Base-by-base conservation (phyloP, 345 rosid genomes). In the Carallia pectinifolia region DNA sequence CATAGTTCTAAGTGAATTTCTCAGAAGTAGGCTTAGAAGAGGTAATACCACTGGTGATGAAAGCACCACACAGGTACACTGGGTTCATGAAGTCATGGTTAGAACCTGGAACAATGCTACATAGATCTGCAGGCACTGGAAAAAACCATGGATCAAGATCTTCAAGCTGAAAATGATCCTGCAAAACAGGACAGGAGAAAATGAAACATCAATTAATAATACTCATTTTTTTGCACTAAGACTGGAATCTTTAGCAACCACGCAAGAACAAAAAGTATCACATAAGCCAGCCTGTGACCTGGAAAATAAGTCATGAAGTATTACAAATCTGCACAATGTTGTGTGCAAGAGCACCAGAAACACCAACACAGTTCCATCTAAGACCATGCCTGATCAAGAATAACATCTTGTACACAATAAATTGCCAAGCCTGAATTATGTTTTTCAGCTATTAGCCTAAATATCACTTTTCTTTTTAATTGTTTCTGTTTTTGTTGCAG, bases 21-120 rank as follows among this genome's bases (percentile, higher is more conserved):
- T 65, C 55, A 30, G 29, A 62, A 62, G 64, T 18, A 52, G 62
- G 75, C 55, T 61, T 40, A 73, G 9, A 7, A 77, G 74, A 69
- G 76, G 66, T 68, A 59, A 64, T 91, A 93, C 98, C 97, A 91
- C 91, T 37, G 97, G 94, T 78, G 98, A 93, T 39, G 98, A 93
- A 62, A 93, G 76, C 78, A 93, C 94, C 31, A 83, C 86, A 65
- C 91, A 88, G 77, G 77, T 89, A 93, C 37, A 80, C 74, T 40
- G 88, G 77, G 70, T 70, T 85, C 79, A 50, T 79, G 74, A 91
- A 93, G 71, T 87, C 84, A 61, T 88, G 97, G 85, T 93, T 93
- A 61, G 97, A 89, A 48, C 96, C 97, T 13, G 97, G 96, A 33
- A 70, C 77, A 4, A 91, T 75, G 76, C 83, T 82, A 68, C 93